Percentiles rank a stretch among this genome's conserved stretches.
These are phyloP conservation scores for Hymenoscyphus infarciens DNA, from an alignment of 2,329 filamentous ascomycete species.

Conservation along the genomic window DNA sequence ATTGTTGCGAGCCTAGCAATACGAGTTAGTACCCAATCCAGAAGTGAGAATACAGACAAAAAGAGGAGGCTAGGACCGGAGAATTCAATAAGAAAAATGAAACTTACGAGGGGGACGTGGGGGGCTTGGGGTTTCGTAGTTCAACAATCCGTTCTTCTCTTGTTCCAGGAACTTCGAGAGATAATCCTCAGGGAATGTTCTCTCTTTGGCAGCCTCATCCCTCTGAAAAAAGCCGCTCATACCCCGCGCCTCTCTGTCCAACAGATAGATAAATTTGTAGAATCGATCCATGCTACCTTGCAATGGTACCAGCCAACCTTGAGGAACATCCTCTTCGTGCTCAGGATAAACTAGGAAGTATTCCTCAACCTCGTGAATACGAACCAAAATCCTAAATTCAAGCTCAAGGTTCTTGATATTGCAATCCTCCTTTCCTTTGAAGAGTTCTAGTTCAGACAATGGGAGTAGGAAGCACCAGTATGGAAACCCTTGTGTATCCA, in stretches of 20 bases:
- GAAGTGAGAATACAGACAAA: neutral
- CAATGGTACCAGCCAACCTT: too few species aligned
- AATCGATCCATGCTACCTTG: neutral
- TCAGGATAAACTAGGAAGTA: too few species aligned
- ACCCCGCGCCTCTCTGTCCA: neutral
- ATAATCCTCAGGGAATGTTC: neutral
- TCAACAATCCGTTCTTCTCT: neutral
- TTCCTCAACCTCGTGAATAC: too few species aligned
- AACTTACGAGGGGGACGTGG: neutral
- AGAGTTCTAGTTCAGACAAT: too few species aligned
- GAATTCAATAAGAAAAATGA: neutral
- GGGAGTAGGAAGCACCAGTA: too few species aligned
- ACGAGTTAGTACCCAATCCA: neutral
- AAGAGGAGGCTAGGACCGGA: neutral
- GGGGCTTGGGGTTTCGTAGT: neutral
- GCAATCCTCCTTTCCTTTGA: too few species aligned
- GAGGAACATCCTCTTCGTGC: too few species aligned
- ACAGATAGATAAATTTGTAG: neutral
- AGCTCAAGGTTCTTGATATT: too few species aligned
- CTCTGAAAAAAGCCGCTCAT: neutral
- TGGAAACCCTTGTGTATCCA: too few species aligned
- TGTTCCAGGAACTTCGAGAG: neutral
- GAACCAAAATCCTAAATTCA: too few species aligned
- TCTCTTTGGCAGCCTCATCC: neutral
- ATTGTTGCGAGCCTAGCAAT: neutral